phyloP scores from a whole-genome alignment of 306 rosid species.

The Alnus glutinosa region DNA sequence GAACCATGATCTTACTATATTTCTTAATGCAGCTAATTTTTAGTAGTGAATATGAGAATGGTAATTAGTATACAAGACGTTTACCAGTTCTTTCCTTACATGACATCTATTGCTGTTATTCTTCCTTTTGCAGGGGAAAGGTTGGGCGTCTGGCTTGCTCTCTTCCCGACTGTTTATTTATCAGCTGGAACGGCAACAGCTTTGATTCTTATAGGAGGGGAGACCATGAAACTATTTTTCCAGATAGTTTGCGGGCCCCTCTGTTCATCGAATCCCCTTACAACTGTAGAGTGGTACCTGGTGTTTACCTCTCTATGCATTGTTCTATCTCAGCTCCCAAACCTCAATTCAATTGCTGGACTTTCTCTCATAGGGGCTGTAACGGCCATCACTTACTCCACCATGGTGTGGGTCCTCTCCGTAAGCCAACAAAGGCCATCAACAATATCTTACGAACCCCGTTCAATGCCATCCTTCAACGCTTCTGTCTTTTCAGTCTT shows the following conservation, averaged over 20 bases:
- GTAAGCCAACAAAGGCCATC: slow-evolving; percentile 89
- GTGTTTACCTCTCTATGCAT: slow-evolving; percentile 92
- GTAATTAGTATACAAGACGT: neutral
- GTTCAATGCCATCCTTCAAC: slow-evolving; percentile 53
- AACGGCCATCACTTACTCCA: slow-evolving; percentile 93
- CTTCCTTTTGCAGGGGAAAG: slow-evolving; percentile 72
- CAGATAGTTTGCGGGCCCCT: slow-evolving; percentile 91
- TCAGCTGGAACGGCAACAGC: slow-evolving; percentile 99
- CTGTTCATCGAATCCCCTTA: slow-evolving; percentile 84
- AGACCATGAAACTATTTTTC: slow-evolving; percentile 96
- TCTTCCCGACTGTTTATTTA: slow-evolving; percentile 87
- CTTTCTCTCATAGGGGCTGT: slow-evolving; percentile 95
- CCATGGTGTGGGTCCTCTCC: slow-evolving; percentile 98
- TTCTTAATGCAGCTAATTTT: neutral
- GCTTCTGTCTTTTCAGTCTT: slow-evolving; percentile 70
- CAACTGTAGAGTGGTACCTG: slow-evolving; percentile 97
- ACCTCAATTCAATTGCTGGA: slow-evolving; percentile 96
- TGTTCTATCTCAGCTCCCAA: slow-evolving; percentile 96
- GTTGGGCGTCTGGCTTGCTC: slow-evolving; percentile 97
- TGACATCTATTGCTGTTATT: neutral
- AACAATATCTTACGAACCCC: slow-evolving; percentile 76
- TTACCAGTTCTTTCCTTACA: neutral
- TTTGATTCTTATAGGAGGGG: slow-evolving; percentile 94
- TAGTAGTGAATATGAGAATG: neutral
- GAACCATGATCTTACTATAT: neutral